Evolutionary conservation across 1,139 yeast species (phyloP), one percentile per base, ranked within the genome.

Genomic region (Candida albicans): DNA sequence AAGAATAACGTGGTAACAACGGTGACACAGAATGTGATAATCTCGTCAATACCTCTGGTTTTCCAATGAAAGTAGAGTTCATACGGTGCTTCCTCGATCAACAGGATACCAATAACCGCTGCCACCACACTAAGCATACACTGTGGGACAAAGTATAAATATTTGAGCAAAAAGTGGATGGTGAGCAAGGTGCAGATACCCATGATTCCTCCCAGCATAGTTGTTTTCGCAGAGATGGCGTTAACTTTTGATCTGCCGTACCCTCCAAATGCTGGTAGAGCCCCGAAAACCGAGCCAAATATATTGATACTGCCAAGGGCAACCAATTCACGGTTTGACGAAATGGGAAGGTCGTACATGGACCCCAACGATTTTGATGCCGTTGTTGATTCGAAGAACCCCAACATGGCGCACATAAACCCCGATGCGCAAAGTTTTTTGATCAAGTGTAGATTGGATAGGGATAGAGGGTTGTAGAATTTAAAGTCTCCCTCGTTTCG

Each of bases 251-350:
- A 84, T 59, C 99, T 77, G 1, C 97, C 98, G 58, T 93, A 93
- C 0, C 99, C 98, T 2, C 99, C 99, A 72, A 91, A 91, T 0
- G 96, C 82, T 0, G 99, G 98, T 11, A 93, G 68, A 0, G 93
- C 87, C 3, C 96, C 93, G 54, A 88, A 81, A 15, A 80, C 49
- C 1, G 89, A 78, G 1, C 85, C 84, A 3, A 77, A 67, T 2
- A 90, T 51, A 56, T 91, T 93, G 40, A 87, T 81, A 15, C 79
- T 66, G 0, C 99, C 99, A 38, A 93, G 69, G 0, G 97, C 97
- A 7, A 86, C 85, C 42, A 86, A 65, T 55, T 86, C 95, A 51
- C 91, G 71, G 55, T 86, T 85, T 1, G 91, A 81, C 0, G 91
- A 83, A 4, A 85, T 80, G 0, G 88, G 85, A 35, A 81, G 60